Conservation (phyloP, 1,284 basidiomycete genomes). For the Baeospora myosura region DNA sequence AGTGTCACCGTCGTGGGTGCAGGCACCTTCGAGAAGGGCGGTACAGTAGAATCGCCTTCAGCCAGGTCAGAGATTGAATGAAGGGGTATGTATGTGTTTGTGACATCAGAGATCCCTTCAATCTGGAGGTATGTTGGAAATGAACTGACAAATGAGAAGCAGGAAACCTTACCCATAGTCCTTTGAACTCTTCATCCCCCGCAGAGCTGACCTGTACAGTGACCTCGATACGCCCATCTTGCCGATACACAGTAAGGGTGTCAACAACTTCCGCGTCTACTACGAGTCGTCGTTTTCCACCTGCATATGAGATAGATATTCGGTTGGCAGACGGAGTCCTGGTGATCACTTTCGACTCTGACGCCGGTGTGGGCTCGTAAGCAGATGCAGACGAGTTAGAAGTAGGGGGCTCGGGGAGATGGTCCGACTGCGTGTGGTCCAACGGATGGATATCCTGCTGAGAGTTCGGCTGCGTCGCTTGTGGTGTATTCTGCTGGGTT, state of each 20-base stretch:
- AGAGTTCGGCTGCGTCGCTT: slow-evolving; percentile 11
- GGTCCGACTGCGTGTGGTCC: slow-evolving; percentile 25
- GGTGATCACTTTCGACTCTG: slow-evolving; percentile 7
- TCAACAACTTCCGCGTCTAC: slow-evolving; percentile 86
- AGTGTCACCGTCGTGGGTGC: slow-evolving; percentile 49
- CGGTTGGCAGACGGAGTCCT: slow-evolving; percentile 63
- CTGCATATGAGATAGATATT: slow-evolving; percentile 92
- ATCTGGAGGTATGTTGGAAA: slow-evolving; percentile 38
- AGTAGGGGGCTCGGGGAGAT: slow-evolving; percentile 48
- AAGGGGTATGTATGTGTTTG: slow-evolving; percentile 61
- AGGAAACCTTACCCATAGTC: slow-evolving; percentile 56
- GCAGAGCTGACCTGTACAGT: slow-evolving; percentile 51
- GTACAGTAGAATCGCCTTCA: slow-evolving; percentile 52
- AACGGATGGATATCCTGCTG: slow-evolving; percentile 8
- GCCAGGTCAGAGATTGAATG: slow-evolving; percentile 37
- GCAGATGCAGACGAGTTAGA: slow-evolving; percentile 45
- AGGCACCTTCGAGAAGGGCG: slow-evolving; percentile 52
- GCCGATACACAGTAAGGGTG: slow-evolving; percentile 72
- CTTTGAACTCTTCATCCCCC: slow-evolving; percentile 54
- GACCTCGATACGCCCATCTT: slow-evolving; percentile 83
- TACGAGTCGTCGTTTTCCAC: slow-evolving; percentile 78
- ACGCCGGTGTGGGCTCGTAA: slow-evolving; percentile 20
- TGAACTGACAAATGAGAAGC: slow-evolving; percentile 2
- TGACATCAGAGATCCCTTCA: slow-evolving; percentile 66
- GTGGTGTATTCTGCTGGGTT: slow-evolving; percentile 12